Base-by-base conservation (phyloP, 2,329 filamentous ascomycete species). In the Tolypocladium tropicale region DNA sequence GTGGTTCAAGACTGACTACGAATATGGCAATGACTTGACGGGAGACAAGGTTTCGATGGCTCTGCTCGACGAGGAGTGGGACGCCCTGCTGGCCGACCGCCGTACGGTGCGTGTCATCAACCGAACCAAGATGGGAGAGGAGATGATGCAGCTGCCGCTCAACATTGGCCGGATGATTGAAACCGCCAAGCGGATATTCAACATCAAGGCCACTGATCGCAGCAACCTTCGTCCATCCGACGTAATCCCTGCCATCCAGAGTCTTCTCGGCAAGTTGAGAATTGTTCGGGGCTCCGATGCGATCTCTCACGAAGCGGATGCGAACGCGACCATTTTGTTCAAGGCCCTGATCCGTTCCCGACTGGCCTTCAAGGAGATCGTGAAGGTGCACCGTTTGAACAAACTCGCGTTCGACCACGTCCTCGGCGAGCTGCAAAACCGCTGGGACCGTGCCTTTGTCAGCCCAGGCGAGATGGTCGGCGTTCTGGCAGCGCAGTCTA, bases 391-490 rank as follows among this genome's bases (percentile, higher is more conserved):
- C 67, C 87, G 86, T 14, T 75, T 99, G 62, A 95, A 90, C 75
- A 94, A 90, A 72, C 81, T 96, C 60, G 93, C 94, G 1, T 93
- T 99, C 67, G 88, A 94, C 59, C 92, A 96, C 68, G 84, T 99
- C 51, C 72, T 99, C 41, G 94, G 94, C 62, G 92, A 96, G 64
- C 78, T 99, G 43, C 89, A 95, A 74, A 91, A 83, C 67, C 84
- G 91, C 59, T 99, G 95, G 81, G 83, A 89, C 37, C 86, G 88
- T 65, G 84, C 93, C 51, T 84, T 89, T 64, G 92, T 96, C 59
- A 90, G 85, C 64, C 93, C 94, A 52, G 94, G 95, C 68, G 95
- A 99, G 71, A 99, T 99, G 94, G 94, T 99, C 56, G 94, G 94
- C 76, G 94, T 99, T 25, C 77, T 99, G 66, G 94, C 94, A 60